Base-by-base conservation (phyloP, 352 stramenopile species). In the Aphanomyces invadans region DNA sequence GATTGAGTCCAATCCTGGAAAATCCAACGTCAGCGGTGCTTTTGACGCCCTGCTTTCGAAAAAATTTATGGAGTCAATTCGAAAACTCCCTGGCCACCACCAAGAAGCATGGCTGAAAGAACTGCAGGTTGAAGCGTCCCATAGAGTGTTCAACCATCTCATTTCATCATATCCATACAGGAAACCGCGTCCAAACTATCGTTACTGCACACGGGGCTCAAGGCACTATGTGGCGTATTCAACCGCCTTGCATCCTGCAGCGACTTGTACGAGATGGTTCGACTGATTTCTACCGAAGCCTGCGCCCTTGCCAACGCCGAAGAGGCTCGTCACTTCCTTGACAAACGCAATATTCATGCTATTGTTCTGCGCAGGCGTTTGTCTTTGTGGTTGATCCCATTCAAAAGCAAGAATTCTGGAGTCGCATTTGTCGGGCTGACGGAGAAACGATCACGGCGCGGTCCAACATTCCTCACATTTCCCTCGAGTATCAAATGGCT, bases 371-470 rank as follows among this genome's bases (percentile, higher is more conserved):
- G 10, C 45, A 67, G 60, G 74, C 76, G 12, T 72, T 89, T 21
- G 73, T 91, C 55, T 81, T 89, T 23, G 74, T 91, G 3, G 75
- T 84, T 29, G 81, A 91, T 64, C 81, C 81, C 19, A 73, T 80
- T 3, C 77, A 89, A 46, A 67, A 60, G 63, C 77, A 89, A 19
- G 83, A 91, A 44, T 89, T 91, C 26, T 91, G 83, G 83, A 89
- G 83, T 29, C 80, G 83, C 19, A 63, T 87, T 17, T 73, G 74
- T 4, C 72, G 72, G 9, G 29, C 64, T 23, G 23, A 68, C 23
- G 39, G 62, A 25, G 36, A 80, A 64, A 71, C 52, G 52, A 55
- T 69, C 38, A 87, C 79, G 0, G 69, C 83, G 2, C 76, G 79
- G 10, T 87, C 76, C 4, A 70, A 68, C 11, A 68, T 87, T 36